phyloP scores from a whole-genome alignment of 768 basidiomycete genomes.

The Kwoniella dendrophila region DNA sequence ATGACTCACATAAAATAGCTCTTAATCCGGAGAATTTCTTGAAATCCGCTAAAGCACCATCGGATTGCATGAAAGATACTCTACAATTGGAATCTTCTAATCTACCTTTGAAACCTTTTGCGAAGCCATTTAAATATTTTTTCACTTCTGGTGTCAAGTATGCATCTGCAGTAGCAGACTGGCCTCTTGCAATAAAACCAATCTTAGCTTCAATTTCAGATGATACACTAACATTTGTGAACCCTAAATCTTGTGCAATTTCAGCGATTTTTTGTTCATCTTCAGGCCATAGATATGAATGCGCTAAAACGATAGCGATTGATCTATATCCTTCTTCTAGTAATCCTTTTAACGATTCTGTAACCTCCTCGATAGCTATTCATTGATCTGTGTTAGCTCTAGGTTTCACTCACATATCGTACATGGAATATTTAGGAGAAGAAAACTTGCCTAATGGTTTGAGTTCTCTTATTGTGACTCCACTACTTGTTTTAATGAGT shows the following conservation, averaged over 20 bases:
- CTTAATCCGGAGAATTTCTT: slow-evolving; percentile 88
- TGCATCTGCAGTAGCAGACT: slow-evolving; percentile 44
- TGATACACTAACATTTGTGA: slow-evolving; percentile 57
- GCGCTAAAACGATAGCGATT: slow-evolving; percentile 46
- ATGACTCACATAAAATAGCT: slow-evolving; percentile 57
- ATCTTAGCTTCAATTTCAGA: slow-evolving; percentile 32
- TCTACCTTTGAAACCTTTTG: slow-evolving; percentile 33
- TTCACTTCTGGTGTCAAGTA: slow-evolving; percentile 50
- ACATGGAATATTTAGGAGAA: not conserved
- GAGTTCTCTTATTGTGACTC: slow-evolving; percentile 23
- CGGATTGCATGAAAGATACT: slow-evolving; percentile 80
- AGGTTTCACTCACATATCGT: too few relatives aligned
- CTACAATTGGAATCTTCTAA: slow-evolving; percentile 26
- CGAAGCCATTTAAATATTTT: slow-evolving; percentile 45
- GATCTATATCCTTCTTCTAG: slow-evolving; percentile 68
- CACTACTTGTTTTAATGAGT: slow-evolving; percentile 25
- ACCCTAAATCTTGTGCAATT: slow-evolving; percentile 77
- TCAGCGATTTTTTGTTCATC: slow-evolving; percentile 76
- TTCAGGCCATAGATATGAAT: slow-evolving; percentile 68
- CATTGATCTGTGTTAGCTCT: not conserved
- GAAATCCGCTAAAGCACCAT: slow-evolving; percentile 60
- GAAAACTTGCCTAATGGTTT: slow-evolving; percentile 19
- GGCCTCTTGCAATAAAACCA: slow-evolving; percentile 44
- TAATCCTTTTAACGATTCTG: slow-evolving; percentile 5
- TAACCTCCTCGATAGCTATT: slow-evolving; percentile 17